Evolutionary conservation across 2,329 filamentous ascomycete species (phyloP), one percentile per base, ranked within the genome.

Genomic region (Epichloe uncinata): DNA sequence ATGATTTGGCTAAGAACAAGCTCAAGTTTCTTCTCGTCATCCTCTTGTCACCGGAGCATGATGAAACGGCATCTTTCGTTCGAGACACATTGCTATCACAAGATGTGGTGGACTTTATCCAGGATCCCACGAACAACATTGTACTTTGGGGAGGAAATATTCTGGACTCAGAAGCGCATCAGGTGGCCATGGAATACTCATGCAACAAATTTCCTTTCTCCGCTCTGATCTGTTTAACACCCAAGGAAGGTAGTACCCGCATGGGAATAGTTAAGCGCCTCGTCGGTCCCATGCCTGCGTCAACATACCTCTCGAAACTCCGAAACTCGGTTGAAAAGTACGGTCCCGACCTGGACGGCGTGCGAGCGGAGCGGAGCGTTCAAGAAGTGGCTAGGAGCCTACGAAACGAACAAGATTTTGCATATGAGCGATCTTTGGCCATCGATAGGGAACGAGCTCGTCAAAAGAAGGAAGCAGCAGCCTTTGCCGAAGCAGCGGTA

Each of bases 161-260:
- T 0, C 80, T 89, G 55, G 93, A 98, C 63, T 85, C 88, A 3
- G 93, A 98, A 69, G 87, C 91, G 5, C 97, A 94, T 66, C 89
- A 96, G 64, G 88, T 96, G 40, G 82, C 89, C n/a, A 77, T 79
- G 12, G 88, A 90, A 43, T 80, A 97, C 54, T 83, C 83, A 57
- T 93, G 87, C 66, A 95, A 87, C 52, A 95, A 94, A 63, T 96
- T 93, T 60, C 93, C 93, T 9, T 97, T 95, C 63, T 82, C 85
- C 0, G 87, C 84, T 13, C 68, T 96, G 3, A 82, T 96, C 30
- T 90, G 88, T 51, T 84, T 96, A 55, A 95, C 90, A 0, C 89
- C 90, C 0, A 84, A 84, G 56, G 82, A 91, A 53, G 85, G 86
- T 2, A 82, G 83, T 55, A 88, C 87, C 1, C 81, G 88, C 15